Evolutionary conservation across 116 monocot genomes (phyloP).

Genomic region (Zostera marina): DNA sequence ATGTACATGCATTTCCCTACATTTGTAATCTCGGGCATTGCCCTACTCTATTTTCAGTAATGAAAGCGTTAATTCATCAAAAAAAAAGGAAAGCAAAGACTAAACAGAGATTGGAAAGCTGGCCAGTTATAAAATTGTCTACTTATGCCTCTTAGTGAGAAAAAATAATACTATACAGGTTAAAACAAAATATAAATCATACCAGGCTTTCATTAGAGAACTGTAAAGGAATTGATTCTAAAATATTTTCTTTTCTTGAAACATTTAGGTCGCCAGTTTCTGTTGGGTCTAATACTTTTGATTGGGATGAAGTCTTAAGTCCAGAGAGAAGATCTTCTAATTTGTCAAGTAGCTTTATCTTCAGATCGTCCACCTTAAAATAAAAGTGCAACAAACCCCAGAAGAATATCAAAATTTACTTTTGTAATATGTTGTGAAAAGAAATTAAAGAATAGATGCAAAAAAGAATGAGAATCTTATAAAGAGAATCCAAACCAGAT

Average conservation of each 20-base stretch:
- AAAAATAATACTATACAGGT: background rate
- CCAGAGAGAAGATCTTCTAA: slow-evolving; percentile 63
- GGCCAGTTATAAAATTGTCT: no score
- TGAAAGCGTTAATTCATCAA: no score
- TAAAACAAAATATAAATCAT: background rate
- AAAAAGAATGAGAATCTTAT: no score
- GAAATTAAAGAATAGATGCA: background rate
- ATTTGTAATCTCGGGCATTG: no score
- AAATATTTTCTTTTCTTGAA: background rate
- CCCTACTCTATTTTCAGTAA: no score
- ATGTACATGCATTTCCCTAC: no score
- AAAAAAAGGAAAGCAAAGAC: no score
- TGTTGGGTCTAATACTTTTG: slow-evolving; percentile 14
- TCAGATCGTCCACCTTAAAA: slow-evolving; percentile 76
- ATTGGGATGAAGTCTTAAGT: slow-evolving; percentile 20
- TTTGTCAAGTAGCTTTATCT: slow-evolving; percentile 67
- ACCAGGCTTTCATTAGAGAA: background rate
- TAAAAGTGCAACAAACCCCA: slow-evolving; percentile 5
- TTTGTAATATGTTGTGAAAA: background rate
- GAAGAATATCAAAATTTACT: background rate
- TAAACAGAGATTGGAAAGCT: no score
- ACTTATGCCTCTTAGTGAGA: background rate
- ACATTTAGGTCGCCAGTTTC: background rate
- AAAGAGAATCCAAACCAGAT: no score
- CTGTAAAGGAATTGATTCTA: slow-evolving; percentile 4